Base-by-base conservation (phyloP, 2,329 filamentous ascomycete species). In the Penicillium polonicum region DNA sequence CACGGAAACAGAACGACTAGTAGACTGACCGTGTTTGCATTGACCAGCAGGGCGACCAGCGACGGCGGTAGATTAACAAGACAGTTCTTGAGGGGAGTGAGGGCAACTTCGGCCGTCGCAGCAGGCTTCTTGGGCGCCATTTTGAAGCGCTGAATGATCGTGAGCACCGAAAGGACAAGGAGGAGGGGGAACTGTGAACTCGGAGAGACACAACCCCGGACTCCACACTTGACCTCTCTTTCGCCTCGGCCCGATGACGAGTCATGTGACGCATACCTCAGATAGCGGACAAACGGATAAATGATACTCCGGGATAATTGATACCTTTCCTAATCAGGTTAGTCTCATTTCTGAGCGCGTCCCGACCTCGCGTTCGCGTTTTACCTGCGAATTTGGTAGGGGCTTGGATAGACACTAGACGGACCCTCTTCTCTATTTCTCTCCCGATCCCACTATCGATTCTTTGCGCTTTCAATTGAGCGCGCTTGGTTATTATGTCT, bases 11-110 rank as follows among this genome's bases (percentile, higher is more conserved):
- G 12, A 36, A 17, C 36, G 43, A 23, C 15, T 48, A 41, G 60
- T 44, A 56, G 39, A 73, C 89, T 77, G 82, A 96, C 90, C 43
- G 92, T 92, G 72, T 97, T 95, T 67, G 92, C 85, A 77, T 92
- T 96, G 66, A 93, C 85, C 49, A 99, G 84, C 53, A 96, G 78
- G 36, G 90, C 88, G 56, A 95, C 92, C 56, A 99, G 81, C 27
- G 90, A 88, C 5, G 90, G 78, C 48, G 94, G 94, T 50, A 99
- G 84, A 77, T 97, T 97, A 73, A 96, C 90, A 52, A 99, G 83
- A 77, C 94, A 99, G 75, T 89, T 97, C 80, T 96, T 95, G 59
- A 97, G 83, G 66, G 92, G 90, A 48, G 91, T 85, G 60, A 97
- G 83, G 54, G 89, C 89, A 65, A 97, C 83, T 78, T 96, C 92